Percentiles rank a stretch among this genome's conserved stretches.
Evolutionary conservation across 768 basidiomycete genomes (phyloP).

Genomic region (Boletellus sp.): DNA sequence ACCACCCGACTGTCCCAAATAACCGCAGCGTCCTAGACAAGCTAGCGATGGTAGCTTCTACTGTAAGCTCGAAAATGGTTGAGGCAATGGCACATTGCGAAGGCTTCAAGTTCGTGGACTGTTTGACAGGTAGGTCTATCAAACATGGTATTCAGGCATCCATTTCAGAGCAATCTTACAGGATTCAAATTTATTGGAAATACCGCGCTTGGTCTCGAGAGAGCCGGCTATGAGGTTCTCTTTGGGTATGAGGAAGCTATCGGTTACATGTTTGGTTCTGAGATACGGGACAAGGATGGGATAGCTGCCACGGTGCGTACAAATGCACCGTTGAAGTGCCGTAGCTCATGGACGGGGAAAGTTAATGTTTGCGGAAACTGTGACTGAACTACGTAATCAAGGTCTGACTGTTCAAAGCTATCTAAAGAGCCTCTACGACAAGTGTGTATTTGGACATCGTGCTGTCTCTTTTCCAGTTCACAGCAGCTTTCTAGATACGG

Average conservation of each 20-base stretch:
- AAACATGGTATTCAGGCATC: background rate
- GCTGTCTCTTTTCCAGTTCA: background rate
- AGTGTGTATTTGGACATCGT: conserved; percentile 36
- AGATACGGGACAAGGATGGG: conserved; percentile 85
- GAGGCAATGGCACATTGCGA: conserved; percentile 69
- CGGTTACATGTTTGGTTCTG: conserved; percentile 81
- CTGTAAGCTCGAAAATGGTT: conserved; percentile 89
- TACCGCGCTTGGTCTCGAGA: conserved; percentile 61
- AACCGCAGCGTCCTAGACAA: conserved; percentile 41
- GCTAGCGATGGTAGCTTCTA: conserved; percentile 83
- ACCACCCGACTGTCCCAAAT: conserved; percentile 40
- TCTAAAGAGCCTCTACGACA: conserved; percentile 59
- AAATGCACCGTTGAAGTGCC: background rate
- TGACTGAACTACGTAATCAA: conserved; percentile 42
- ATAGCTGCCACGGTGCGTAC: conserved; percentile 69
- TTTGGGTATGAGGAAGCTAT: conserved; percentile 94
- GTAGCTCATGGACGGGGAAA: conserved; percentile 25
- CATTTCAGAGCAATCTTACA: conserved; percentile 22
- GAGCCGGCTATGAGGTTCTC: conserved; percentile 64
- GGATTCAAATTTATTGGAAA: conserved; percentile 94
- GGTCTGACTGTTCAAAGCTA: conserved; percentile 55
- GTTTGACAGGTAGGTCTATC: conserved; percentile 61
- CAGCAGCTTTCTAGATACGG: conserved; percentile 52
- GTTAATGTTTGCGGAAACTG: conserved; percentile 71
- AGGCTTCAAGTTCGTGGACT: conserved; percentile 82